Evolutionary conservation across 805 yeast genomes (phyloP).

Genomic region (Pichia phayaonensis): DNA sequence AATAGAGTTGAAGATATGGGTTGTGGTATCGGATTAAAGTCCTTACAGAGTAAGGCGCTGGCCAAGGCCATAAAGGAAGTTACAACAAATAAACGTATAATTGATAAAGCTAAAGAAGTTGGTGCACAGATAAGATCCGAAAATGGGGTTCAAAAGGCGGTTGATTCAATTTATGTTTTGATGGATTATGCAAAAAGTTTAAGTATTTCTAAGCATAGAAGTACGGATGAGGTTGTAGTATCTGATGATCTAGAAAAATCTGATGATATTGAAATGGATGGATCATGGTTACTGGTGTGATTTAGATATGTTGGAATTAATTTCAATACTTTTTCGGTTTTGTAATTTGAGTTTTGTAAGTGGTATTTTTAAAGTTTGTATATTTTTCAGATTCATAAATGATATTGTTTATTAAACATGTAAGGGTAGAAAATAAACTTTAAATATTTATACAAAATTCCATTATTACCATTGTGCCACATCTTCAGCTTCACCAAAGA

Average conservation of each 20-base stretch:
- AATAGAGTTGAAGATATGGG: conserved; percentile 82
- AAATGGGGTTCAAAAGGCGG: conserved; percentile 72
- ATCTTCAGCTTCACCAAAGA: conserved; percentile 94
- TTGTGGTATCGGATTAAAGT: conserved; percentile 65
- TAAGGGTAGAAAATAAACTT: background rate
- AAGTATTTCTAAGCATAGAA: conserved; percentile 38
- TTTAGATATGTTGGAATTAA: too few species aligned
- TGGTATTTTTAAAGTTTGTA: background rate
- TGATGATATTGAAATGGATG: conserved; percentile 19
- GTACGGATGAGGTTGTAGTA: conserved; percentile 13
- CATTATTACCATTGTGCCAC: conserved; percentile 75
- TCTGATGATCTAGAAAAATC: conserved; percentile 9
- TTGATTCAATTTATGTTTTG: conserved; percentile 70
- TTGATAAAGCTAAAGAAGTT: conserved; percentile 55
- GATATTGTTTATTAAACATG: background rate
- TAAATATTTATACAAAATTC: background rate
- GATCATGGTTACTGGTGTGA: conserved; percentile 25
- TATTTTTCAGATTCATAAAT: too few species aligned
- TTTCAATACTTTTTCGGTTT: background rate
- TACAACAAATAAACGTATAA: conserved; percentile 57
- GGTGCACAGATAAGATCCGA: conserved; percentile 64
- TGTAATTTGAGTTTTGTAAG: background rate
- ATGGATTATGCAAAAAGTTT: conserved; percentile 66
- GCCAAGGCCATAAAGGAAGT: conserved; percentile 64
- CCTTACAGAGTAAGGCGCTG: conserved; percentile 56